These are phyloP conservation scores for Phialophora chinensis DNA, from an alignment of 2,329 filamentous ascomycete species.

Conservation along the genomic window DNA sequence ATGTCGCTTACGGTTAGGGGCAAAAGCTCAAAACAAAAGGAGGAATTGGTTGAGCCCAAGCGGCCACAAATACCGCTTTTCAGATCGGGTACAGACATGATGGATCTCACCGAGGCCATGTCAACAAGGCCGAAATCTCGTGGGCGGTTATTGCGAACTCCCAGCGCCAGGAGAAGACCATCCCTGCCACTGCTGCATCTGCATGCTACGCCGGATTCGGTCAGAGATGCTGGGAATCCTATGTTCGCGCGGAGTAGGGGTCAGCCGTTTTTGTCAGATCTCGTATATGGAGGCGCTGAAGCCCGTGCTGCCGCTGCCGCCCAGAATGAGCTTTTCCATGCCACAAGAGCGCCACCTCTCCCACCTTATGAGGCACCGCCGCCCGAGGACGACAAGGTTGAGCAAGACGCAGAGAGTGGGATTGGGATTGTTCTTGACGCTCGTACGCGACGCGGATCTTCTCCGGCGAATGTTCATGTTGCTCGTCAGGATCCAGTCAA, in stretches of 20 bases:
- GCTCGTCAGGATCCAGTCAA: constrained; percentile 59
- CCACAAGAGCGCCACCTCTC: constrained; percentile 39
- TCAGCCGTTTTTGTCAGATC: constrained; percentile 49
- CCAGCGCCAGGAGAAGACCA: constrained; percentile 33
- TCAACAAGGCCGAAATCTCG: constrained; percentile 31
- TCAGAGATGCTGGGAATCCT: constrained; percentile 13
- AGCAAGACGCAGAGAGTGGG: constrained; percentile 56
- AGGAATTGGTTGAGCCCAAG: constrained; percentile 30
- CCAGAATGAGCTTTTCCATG: constrained; percentile 50
- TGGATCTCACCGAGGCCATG: constrained; percentile 35
- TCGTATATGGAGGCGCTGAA: constrained; percentile 51
- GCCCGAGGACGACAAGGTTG: constrained; percentile 38
- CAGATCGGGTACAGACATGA: constrained; percentile 31
- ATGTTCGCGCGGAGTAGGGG: constrained; percentile 41
- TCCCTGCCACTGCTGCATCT: constrained; percentile 38
- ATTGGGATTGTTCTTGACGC: constrained; percentile 51
- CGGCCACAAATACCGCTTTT: constrained; percentile 22
- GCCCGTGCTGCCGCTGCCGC: constrained; percentile 57
- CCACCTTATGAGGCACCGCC: constrained; percentile 41
- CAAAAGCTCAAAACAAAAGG: constrained; percentile 30
- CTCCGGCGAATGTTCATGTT: constrained; percentile 46
- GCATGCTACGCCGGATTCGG: constrained; percentile 17
- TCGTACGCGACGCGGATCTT: constrained; percentile 47
- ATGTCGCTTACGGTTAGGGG: constrained; percentile 39
- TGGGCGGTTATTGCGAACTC: constrained; percentile 25